Conservation (phyloP, 1,284 basidiomycete genomes). For the Somion occarium region DNA sequence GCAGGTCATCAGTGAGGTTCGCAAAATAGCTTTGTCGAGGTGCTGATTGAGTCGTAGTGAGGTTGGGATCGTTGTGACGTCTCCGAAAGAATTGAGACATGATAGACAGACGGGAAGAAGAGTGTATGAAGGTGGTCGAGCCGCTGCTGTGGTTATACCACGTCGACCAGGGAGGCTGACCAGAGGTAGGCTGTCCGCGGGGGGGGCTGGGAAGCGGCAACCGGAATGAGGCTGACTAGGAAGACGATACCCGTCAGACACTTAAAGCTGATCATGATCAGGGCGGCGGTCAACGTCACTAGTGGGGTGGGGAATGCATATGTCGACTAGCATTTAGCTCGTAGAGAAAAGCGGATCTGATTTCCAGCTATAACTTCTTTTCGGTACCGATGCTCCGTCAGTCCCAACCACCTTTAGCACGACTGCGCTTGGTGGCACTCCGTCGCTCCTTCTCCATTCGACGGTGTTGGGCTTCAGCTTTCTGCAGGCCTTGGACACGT, state of each 20-base stretch:
- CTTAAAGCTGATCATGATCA: no score
- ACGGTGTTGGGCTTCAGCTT: slow-evolving; percentile 40
- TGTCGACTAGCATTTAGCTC: no score
- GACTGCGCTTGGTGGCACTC: slow-evolving; percentile 38
- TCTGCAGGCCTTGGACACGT: slow-evolving; percentile 45
- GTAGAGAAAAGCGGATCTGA: no score
- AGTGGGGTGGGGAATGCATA: no score
- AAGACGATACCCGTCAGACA: no score
- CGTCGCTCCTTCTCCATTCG: slow-evolving; percentile 47
- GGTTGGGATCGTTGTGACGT: slow-evolving; percentile 4
- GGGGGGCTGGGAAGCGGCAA: background rate
- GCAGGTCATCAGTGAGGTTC: slow-evolving; percentile 30
- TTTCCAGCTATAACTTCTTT: no score
- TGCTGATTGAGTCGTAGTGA: slow-evolving; percentile 6
- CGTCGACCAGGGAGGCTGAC: background rate
- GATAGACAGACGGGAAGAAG: background rate
- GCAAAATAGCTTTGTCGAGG: slow-evolving; percentile 11
- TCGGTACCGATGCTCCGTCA: no score
- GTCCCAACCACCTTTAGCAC: background rate
- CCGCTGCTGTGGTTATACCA: no score
- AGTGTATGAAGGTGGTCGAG: background rate
- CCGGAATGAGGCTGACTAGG: no score
- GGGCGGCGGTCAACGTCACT: no score
- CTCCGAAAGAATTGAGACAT: slow-evolving; percentile 8
- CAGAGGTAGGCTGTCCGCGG: background rate